Conservation (phyloP, 805 yeast genomes). For the Komagataella populi region DNA sequence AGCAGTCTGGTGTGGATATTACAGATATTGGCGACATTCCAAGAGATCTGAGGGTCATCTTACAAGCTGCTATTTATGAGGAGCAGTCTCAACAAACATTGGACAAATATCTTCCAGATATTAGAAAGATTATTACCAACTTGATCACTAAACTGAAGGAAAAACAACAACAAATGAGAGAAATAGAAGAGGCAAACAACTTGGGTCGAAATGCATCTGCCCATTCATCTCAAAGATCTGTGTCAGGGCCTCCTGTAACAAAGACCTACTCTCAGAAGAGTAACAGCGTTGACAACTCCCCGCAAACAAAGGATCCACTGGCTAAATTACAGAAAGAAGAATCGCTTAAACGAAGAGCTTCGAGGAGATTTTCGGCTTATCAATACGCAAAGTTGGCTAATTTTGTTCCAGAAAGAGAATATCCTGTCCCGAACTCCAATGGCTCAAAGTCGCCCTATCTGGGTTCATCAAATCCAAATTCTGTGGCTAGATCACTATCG, state of each 20-base stretch:
- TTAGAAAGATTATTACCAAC: conserved; percentile 74
- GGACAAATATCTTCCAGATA: conserved; percentile 70
- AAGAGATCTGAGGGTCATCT: conserved; percentile 55
- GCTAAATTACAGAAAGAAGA: conserved; percentile 71
- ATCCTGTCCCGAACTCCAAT: conserved; percentile 11
- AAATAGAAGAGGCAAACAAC: conserved; percentile 3
- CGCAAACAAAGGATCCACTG: conserved; percentile 40
- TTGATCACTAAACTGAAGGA: conserved; percentile 67
- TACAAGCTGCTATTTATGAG: conserved; percentile 79
- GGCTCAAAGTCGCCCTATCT: background rate
- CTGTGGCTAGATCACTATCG: background rate
- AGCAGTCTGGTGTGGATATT: conserved; percentile 66
- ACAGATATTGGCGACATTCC: conserved; percentile 89
- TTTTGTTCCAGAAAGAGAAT: conserved; percentile 17
- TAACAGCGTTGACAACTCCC: conserved; percentile 2
- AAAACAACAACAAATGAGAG: conserved; percentile 45
- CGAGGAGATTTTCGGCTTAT: conserved; percentile 86
- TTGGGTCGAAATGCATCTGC: background rate
- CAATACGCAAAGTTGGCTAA: conserved; percentile 70
- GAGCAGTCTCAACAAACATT: conserved; percentile 73
- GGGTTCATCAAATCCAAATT: background rate
- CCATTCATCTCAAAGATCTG: conserved; percentile 8
- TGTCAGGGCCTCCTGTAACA: conserved; percentile 12
- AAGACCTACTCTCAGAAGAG: conserved; percentile 1
- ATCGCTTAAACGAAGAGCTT: conserved; percentile 81